Evolutionary conservation across 371 early-diverging fungal genomes (phyloP), one percentile per base, ranked within the genome.

Genomic region (Rhizomucor pusillus): DNA sequence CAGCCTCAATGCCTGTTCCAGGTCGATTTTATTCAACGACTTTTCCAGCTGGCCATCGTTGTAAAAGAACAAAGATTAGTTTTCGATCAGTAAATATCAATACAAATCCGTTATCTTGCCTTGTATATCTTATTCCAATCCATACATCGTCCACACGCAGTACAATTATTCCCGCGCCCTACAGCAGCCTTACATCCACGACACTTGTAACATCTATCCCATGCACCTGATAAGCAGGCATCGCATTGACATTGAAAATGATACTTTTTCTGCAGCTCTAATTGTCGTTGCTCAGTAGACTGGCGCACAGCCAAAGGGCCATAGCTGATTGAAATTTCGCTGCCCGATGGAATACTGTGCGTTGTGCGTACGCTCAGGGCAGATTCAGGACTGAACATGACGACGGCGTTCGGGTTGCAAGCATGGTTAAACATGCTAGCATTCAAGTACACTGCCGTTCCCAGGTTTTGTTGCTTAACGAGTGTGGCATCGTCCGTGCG

Each of bases 381-480:
- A 18, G 10, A 33, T 29, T 29, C 48, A 18, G 24, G 19, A 20
- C 60, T 63, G 54, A 79, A 85, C 54, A 80, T 76, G n/a, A 85
- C 84, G 9, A 82, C 73, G 22, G 86, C 83, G 54, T 92, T 93
- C 7, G 93, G 94, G 9, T 71, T 59, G 60, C 94, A 94, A 3
- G 89, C 86, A 70, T 94, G 93, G 65, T 94, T 94, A 63, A 94
- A 80, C 47, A 92, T 65, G 1, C 90, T 79, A 0, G 80, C 89
- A 7, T 37, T 23, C 12, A 63, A 22, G 39, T 68, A 72, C 2
- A 72, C 39, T 1, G 60, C 66, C 24, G 50, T 56, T 10, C 73
- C 73, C 2, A 63, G 14, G 33, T 29, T 33, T 33, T 48, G 22
- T 29, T 45, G 20, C 7, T 19, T 20, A 14, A 45, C 25, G 19